Conservation (phyloP, 177 flowering plant species). For the Vitis hybrid region DNA sequence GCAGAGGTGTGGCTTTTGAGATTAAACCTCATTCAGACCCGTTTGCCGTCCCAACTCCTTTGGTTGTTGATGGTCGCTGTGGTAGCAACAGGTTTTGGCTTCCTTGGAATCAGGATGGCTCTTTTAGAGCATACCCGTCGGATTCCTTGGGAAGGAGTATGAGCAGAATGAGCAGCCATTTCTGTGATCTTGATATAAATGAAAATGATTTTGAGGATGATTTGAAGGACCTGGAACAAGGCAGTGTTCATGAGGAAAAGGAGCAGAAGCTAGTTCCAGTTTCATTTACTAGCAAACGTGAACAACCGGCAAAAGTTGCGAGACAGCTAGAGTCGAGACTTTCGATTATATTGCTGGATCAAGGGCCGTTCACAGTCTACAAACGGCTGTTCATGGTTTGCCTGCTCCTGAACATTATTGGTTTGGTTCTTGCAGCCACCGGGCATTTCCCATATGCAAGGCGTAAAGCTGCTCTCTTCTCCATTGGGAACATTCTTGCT, state of each 20-base stretch:
- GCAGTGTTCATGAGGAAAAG: slow-evolving; percentile 6
- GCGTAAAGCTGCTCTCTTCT: slow-evolving; percentile 27
- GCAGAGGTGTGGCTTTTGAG: slow-evolving; percentile 1
- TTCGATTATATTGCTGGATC: slow-evolving; percentile 39
- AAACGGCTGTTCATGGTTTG: slow-evolving; percentile 32
- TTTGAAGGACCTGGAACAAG: slow-evolving; percentile 9
- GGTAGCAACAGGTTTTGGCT: slow-evolving; percentile 14
- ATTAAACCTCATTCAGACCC: slow-evolving; percentile 24
- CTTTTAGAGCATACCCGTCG: slow-evolving; percentile 13
- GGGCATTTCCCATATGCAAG: slow-evolving; percentile 30
- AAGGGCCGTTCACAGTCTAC: slow-evolving; percentile 46
- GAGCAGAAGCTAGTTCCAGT: slow-evolving; percentile 6
- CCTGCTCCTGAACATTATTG: slow-evolving; percentile 19
- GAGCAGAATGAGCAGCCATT: slow-evolving; percentile 40
- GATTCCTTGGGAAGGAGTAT: slow-evolving; percentile 11
- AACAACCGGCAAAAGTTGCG: not conserved
- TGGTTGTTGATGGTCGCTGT: not conserved
- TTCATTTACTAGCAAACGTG: no score
- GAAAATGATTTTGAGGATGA: slow-evolving; percentile 7
- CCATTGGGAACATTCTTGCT: slow-evolving; percentile 34
- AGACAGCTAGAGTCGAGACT: slow-evolving; percentile 23
- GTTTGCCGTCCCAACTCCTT: slow-evolving; percentile 16
- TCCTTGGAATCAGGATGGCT: slow-evolving; percentile 20
- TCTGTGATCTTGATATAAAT: slow-evolving; percentile 27
- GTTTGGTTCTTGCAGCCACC: slow-evolving; percentile 29